Conservation (phyloP, 2,329 filamentous ascomycete species). For the Ceratocystis ficicola region DNA sequence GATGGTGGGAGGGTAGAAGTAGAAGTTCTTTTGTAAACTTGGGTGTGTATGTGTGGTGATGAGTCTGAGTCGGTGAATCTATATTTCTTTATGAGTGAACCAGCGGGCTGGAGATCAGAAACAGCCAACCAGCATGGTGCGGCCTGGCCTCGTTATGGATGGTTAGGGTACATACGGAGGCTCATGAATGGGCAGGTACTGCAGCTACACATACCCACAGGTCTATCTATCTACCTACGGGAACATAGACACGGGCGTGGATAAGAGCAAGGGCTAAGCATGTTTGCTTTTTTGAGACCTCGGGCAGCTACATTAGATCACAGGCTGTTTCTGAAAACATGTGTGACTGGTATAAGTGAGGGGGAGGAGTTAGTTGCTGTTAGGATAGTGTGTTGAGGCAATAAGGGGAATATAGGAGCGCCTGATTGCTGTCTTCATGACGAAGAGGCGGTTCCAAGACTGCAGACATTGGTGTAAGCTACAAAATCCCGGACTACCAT, state of each 20-base stretch:
- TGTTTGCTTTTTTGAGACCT: not conserved
- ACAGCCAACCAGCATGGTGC: not conserved
- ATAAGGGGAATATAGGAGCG: no score
- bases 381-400: no score
- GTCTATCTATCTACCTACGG: no score
- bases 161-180: not conserved
- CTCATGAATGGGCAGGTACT: not conserved
- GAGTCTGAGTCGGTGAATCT: not conserved
- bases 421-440: no score
- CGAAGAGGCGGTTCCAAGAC: no score
- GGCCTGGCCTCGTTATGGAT: not conserved
- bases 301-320: not conserved
- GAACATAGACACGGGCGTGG: not conserved
- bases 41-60: no score
- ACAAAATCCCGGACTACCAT: no score
- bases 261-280: not conserved
- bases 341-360: not conserved
- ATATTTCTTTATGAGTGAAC: not conserved
- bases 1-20: not conserved
- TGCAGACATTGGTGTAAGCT: no score
- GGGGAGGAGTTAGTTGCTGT: not conserved
- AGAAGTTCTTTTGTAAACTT: not conserved
- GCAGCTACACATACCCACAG: not conserved
- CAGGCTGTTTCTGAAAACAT: not conserved
- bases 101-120: slow-evolving; percentile 1